Base-by-base conservation (phyloP, 179 eudicot genomes). In the Amaranthus tricolor region DNA sequence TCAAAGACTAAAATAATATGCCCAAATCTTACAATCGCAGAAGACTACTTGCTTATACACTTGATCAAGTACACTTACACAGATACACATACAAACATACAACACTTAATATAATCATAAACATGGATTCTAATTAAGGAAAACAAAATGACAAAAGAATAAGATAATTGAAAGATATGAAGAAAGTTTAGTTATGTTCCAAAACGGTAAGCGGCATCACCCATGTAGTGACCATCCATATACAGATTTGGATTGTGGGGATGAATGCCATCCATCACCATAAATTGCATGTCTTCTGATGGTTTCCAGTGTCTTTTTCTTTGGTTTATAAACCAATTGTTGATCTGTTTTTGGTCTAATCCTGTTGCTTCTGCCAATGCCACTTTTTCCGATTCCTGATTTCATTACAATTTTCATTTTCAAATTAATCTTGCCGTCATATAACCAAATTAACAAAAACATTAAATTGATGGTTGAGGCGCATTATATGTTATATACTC, bases 291-390 rank as follows among this genome's bases (percentile, higher is more conserved):
- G 78, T 92, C 98, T 60, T 94, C 98, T 0, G 97, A 90, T 8
- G 98, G 98, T 77, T 94, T 94, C 98, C 98, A 94, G 73, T 94
- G 98, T 44, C 98, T 71, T 68, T 94, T 94, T 77, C 98, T 86
- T 57, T 94, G 98, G 82, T 94, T 92, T 55, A 92, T 92, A 76
- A 92, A 92, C 97, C 97, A 92, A 76, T 92, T 92, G 89, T 92
- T 92, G 74, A 94, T 94, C 70, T 94, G 98, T 86, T 94, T 94
- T 76, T 89, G 97, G 69, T 94, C 98, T 52, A 94, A 79, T n/a
- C 98, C 98, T 0, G 98, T 94, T 0, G 93, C 81, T 55, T 94
- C 96, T 0, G 97, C 97, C 11, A 94, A 80, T 3, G 97, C 96
- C 74, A 92, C 82, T 83, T 94, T 94, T 85, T 94, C 94, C 0